These are phyloP conservation scores for Chenopodium album DNA, from an alignment of 148 eudicot species.

Conservation along the genomic window DNA sequence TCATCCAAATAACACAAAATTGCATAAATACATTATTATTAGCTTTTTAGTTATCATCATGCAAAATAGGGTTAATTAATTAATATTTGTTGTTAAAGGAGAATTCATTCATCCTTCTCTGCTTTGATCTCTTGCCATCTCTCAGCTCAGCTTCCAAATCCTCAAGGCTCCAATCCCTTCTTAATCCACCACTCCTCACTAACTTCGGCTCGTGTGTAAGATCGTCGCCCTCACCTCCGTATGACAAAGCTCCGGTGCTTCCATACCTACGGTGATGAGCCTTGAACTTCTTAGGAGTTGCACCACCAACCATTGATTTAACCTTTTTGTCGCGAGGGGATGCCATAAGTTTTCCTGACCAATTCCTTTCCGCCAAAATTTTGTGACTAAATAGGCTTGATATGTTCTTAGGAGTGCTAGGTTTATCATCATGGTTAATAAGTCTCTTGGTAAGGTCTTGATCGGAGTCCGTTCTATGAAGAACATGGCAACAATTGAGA, in stretches of 20 bases:
- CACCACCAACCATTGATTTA: not conserved
- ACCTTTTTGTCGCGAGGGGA: slow-evolving; percentile 12
- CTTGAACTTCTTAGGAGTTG: slow-evolving; percentile 24
- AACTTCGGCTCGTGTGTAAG: slow-evolving; percentile 39
- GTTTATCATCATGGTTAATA: not conserved
- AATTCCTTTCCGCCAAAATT: slow-evolving; percentile 36
- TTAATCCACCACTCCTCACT: slow-evolving; percentile 67
- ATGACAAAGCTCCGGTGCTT: slow-evolving; percentile 20
- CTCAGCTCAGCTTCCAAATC: slow-evolving; percentile 30
- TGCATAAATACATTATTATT: not conserved
- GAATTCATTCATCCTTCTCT: slow-evolving; percentile 2
- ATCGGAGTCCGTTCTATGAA: slow-evolving; percentile 42
- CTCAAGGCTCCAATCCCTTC: slow-evolving; percentile 95
- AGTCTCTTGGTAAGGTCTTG: slow-evolving; percentile 7
- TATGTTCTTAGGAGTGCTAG: not conserved
- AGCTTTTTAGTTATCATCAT: not conserved
- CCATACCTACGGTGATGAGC: slow-evolving; percentile 20
- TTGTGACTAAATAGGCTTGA: slow-evolving; percentile 13
- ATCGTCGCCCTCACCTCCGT: slow-evolving; percentile 7
- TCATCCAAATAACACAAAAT: not conserved
- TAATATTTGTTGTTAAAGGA: not conserved
- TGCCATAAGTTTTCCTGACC: slow-evolving; percentile 46
- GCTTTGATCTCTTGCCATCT: slow-evolving; percentile 19
- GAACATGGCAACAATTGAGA: slow-evolving; percentile 41
- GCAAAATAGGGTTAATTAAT: not conserved